phyloP scores from a whole-genome alignment of 192 early-diverging fungal genomes.

The Podochytrium sp. region DNA sequence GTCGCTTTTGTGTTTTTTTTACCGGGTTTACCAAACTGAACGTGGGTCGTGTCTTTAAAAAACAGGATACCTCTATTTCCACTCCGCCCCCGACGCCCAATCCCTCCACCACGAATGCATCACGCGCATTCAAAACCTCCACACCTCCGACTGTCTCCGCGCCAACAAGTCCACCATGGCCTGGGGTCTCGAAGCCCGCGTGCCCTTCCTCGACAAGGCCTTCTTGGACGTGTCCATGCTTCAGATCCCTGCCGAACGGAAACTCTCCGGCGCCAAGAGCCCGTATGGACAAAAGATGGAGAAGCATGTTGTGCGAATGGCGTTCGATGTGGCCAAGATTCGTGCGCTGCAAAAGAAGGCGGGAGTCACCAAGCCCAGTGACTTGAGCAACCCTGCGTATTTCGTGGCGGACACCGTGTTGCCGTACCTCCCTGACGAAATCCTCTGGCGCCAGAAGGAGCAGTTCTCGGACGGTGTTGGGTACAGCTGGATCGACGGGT shows the following conservation, averaged over 20 bases:
- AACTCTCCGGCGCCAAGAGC: slow-evolving; percentile 69
- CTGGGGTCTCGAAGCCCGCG: slow-evolving; percentile 98
- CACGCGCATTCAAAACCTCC: slow-evolving; percentile 93
- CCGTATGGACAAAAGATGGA: slow-evolving; percentile 76
- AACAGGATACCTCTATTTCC: slow-evolving; percentile 93
- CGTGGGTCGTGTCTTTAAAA: background rate
- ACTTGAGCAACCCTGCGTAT: slow-evolving; percentile 28
- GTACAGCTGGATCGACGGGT: slow-evolving; percentile 96
- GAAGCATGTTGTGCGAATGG: slow-evolving; percentile 93
- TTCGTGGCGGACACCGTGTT: background rate
- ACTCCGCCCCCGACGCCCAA: slow-evolving; percentile 80
- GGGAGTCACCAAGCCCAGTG: slow-evolving; percentile 59
- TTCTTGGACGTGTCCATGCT: slow-evolving; percentile 94
- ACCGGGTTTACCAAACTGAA: background rate
- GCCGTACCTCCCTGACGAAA: slow-evolving; percentile 85
- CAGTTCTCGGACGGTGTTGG: slow-evolving; percentile 99
- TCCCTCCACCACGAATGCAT: slow-evolving; percentile 92
- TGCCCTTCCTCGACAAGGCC: slow-evolving; percentile 93
- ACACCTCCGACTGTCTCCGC: slow-evolving; percentile 94
- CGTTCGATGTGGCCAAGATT: slow-evolving; percentile 71
- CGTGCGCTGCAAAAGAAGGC: slow-evolving; percentile 30
- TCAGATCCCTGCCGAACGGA: slow-evolving; percentile 76
- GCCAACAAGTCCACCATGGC: slow-evolving; percentile 99
- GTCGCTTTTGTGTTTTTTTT: background rate
- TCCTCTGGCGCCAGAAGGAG: slow-evolving; percentile 99